A percentile compares a stretch with the other conserved stretches of the same genome.
Conservation (phyloP, 2,329 filamentous ascomycete species). For the Verticillium alfalfae region DNA sequence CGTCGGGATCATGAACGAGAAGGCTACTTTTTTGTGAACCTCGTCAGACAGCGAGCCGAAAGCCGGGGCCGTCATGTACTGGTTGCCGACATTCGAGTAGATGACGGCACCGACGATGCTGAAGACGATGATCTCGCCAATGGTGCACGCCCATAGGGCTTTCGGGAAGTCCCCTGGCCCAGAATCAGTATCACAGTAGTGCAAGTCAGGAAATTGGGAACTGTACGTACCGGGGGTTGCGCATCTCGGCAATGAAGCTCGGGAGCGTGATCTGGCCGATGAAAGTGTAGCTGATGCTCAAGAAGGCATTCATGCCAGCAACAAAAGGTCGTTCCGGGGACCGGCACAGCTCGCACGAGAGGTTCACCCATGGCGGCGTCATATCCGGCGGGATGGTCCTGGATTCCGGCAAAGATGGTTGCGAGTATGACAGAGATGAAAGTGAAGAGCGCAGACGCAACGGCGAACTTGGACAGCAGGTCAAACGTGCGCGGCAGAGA, state of each 20-base stretch:
- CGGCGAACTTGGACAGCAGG: conserved; percentile 73
- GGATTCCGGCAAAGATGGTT: conserved; percentile 73
- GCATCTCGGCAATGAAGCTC: conserved; percentile 95
- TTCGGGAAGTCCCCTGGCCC: conserved; percentile 78
- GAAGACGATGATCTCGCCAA: conserved; percentile 82
- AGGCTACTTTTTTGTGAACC: conserved; percentile 76
- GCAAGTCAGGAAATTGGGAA: background rate
- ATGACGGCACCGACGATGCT: conserved; percentile 74
- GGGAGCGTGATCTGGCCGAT: conserved; percentile 93
- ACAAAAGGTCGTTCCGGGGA: conserved; percentile 75
- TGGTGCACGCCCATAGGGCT: conserved; percentile 84
- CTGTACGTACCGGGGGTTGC: conserved; percentile 40
- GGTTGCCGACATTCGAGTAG: conserved; percentile 82
- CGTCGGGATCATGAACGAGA: conserved; percentile 94
- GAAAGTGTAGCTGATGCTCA: conserved; percentile 95
- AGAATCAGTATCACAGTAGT: background rate
- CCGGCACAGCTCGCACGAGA: conserved; percentile 62
- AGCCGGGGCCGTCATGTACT: conserved; percentile 83
- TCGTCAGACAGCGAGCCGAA: conserved; percentile 77
- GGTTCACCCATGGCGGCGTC: conserved; percentile 50
- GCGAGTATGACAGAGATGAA: conserved; percentile 84
- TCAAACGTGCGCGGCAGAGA: conserved; percentile 84
- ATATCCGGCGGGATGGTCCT: conserved; percentile 67
- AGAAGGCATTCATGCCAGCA: conserved; percentile 75
- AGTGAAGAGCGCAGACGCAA: conserved; percentile 77